These are phyloP conservation scores for Bacidia rubella DNA, from an alignment of 495 filamentous ascomycete species.

Conservation along the genomic window DNA sequence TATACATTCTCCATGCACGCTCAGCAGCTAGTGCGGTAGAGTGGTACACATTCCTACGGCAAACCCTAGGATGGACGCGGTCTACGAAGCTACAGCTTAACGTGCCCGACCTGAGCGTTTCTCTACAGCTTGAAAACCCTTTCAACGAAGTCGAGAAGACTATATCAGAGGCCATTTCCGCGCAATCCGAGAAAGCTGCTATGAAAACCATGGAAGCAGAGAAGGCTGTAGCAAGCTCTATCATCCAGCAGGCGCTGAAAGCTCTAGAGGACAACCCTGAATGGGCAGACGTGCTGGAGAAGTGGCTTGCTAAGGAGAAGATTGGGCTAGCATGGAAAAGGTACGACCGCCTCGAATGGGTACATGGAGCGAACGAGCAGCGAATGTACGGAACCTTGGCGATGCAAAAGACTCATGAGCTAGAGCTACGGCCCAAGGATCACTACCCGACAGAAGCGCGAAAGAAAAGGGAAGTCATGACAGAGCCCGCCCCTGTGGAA, in stretches of 20 bases:
- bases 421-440: slow-evolving; percentile 56
- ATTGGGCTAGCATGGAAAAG: slow-evolving; percentile 67
- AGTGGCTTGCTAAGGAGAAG: slow-evolving; percentile 46
- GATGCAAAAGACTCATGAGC: slow-evolving; percentile 60
- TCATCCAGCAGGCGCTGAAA: slow-evolving; percentile 44
- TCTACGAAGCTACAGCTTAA: slow-evolving; percentile 47
- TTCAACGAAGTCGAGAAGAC: slow-evolving; percentile 42
- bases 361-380: slow-evolving; percentile 54
- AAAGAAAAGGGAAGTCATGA: slow-evolving; percentile 25
- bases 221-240: slow-evolving; percentile 37
- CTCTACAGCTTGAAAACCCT: slow-evolving; percentile 47
- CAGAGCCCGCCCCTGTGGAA: slow-evolving; percentile 54
- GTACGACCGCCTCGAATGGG: slow-evolving; percentile 65
- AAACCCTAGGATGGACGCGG: slow-evolving; percentile 45
- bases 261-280: slow-evolving; percentile 45
- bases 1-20: slow-evolving; percentile 54
- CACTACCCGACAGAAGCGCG: slow-evolving; percentile 49
- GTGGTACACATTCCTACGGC: slow-evolving; percentile 62
- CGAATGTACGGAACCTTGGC: slow-evolving; percentile 65
- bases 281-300: slow-evolving; percentile 48
- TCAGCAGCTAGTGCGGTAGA: slow-evolving; percentile 53
- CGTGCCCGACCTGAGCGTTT: slow-evolving; percentile 55
- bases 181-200: slow-evolving; percentile 26
- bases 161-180: slow-evolving; percentile 23
- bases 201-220: slow-evolving; percentile 37